phyloP scores from a whole-genome alignment of 73 alveolate species.

The Paramecium sonneborni region DNA sequence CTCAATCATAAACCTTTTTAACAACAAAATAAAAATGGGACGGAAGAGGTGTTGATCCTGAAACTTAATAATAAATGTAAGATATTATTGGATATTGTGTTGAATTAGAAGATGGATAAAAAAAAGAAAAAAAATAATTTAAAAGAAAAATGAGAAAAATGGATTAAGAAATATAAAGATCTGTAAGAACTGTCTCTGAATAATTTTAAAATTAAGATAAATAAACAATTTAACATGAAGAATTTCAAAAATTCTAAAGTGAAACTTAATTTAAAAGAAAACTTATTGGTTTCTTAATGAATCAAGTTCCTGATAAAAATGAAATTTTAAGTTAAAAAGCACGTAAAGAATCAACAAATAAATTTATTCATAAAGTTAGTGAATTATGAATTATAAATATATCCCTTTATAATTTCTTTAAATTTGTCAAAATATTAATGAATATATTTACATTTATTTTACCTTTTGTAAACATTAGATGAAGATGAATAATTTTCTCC shows the following conservation, averaged over 20 bases:
- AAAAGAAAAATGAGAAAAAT: not conserved
- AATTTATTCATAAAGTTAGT: not conserved
- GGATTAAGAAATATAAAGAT: not conserved
- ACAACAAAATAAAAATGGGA: not conserved
- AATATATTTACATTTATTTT: not conserved
- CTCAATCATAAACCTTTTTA: not conserved
- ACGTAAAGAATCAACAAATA: not conserved
- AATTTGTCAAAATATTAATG: not conserved
- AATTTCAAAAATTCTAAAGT: not conserved
- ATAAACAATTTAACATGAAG: not conserved
- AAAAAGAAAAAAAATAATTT: not conserved
- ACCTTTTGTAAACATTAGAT: not conserved
- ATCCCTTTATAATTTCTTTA: not conserved
- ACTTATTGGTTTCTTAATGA: not conserved
- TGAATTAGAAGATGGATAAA: not conserved
- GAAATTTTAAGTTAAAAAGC: constrained; percentile 21
- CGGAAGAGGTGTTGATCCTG: constrained; percentile 1
- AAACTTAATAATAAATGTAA: not conserved
- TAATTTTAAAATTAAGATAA: not conserved
- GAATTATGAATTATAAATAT: not conserved
- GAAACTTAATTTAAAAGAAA: constrained; percentile 25
- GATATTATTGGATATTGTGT: constrained; percentile 14
- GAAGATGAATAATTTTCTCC: not conserved
- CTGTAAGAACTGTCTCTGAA: constrained; percentile 16
- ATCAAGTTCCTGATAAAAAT: constrained; percentile 17